These are phyloP conservation scores for Solanum piurae DNA, from an alignment of 257 asterid species.

Conservation along the genomic window DNA sequence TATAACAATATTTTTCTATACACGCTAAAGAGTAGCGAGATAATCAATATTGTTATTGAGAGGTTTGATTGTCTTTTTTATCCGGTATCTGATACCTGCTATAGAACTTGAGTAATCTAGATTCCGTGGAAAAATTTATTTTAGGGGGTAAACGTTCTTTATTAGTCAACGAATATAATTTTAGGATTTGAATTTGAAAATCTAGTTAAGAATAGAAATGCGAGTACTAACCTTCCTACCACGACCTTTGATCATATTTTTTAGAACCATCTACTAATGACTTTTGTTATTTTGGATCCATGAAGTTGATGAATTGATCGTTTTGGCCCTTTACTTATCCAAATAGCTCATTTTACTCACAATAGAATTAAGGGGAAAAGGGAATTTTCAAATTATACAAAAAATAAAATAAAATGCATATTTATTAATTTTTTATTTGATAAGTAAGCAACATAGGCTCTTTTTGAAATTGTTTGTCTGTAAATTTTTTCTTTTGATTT, in stretches of 20 bases:
- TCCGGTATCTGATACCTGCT: neutral
- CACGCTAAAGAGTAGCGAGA: neutral
- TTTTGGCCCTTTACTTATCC: neutral
- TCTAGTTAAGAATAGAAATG: neutral
- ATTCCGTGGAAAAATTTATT: neutral
- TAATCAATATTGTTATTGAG: neutral
- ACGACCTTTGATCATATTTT: neutral
- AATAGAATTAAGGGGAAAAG: neutral
- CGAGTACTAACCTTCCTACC: too few species aligned
- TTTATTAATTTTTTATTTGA: neutral
- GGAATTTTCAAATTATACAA: neutral
- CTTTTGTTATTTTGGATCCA: neutral
- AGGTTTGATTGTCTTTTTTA: neutral
- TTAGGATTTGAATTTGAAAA: neutral
- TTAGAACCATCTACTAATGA: neutral
- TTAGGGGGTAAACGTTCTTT: too few species aligned
- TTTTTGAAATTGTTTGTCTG: neutral
- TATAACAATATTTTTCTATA: neutral
- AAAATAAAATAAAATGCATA: neutral
- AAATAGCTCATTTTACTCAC: neutral
- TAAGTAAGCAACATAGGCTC: neutral
- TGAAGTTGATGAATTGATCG: neutral
- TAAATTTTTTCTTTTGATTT: neutral
- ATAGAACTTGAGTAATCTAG: neutral
- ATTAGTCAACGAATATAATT: too few species aligned